Evolutionary conservation across 2,329 filamentous ascomycete genomes (phyloP).

Genomic region (Truncatella angustata): DNA sequence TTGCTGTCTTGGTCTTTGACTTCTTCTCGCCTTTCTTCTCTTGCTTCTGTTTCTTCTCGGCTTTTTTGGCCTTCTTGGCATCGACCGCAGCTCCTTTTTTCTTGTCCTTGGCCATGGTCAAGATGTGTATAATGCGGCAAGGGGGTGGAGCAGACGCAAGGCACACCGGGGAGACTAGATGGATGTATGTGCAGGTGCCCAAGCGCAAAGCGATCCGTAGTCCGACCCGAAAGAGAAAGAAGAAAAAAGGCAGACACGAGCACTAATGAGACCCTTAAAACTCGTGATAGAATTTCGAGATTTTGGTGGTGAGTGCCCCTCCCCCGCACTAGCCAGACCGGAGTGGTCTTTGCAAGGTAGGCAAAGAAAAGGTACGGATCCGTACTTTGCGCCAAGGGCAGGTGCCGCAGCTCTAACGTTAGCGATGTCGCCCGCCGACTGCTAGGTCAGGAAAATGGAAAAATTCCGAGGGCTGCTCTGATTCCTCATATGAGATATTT

Average conservation of each 20-base stretch:
- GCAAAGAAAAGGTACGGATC: neutral
- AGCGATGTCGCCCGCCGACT: neutral
- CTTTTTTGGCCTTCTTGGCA: constrained; percentile 45
- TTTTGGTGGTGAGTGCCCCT: constrained; percentile 7
- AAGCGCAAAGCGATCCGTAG: no score
- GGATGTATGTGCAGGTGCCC: no score
- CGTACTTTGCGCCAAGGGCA: neutral
- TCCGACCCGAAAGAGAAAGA: neutral
- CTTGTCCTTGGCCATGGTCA: constrained; percentile 43
- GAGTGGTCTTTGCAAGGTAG: no score
- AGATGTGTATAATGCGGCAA: no score
- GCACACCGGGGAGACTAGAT: neutral
- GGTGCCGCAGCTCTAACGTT: no score
- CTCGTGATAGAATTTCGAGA: neutral
- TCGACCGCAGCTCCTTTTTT: constrained; percentile 40
- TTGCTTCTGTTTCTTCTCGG: constrained; percentile 73
- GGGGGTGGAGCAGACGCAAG: neutral
- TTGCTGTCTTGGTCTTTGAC: constrained; percentile 66
- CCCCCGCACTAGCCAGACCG: constrained; percentile 7
- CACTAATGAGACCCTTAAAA: neutral
- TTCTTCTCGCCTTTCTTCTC: constrained; percentile 90
- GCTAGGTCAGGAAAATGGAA: no score
- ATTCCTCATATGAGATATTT: constrained; percentile 6
- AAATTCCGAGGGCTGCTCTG: neutral
- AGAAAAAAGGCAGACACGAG: neutral